phyloP scores from a whole-genome alignment of 2,329 filamentous ascomycete genomes.

The Hymenoscyphus linearis region DNA sequence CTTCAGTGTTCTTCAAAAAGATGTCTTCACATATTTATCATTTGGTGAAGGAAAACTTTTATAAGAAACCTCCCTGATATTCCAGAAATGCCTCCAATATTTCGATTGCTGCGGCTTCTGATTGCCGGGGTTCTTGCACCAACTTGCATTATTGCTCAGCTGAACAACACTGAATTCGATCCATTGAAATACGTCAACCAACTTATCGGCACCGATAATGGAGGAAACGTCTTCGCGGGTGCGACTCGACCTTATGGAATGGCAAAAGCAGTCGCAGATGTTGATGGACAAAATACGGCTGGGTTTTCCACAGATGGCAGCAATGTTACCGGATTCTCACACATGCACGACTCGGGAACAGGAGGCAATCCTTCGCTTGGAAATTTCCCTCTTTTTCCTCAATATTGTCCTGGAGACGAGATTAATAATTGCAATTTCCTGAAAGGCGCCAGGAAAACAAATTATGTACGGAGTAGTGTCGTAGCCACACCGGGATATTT shows the following conservation, averaged over 20 bases:
- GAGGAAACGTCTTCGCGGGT: constrained; percentile 48
- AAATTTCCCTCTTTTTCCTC: constrained; percentile 69
- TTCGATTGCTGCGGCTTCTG: background rate
- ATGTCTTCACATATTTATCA: background rate
- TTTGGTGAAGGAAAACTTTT: background rate
- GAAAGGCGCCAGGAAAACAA: constrained; percentile 39
- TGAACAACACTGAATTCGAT: background rate
- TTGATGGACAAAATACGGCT: constrained; percentile 48
- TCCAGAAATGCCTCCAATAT: background rate
- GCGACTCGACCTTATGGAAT: constrained; percentile 47
- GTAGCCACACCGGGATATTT: constrained; percentile 61
- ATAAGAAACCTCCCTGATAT: background rate
- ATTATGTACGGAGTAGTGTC: constrained; percentile 41
- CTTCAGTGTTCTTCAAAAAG: background rate
- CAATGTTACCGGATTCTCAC: constrained; percentile 29
- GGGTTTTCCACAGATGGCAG: constrained; percentile 48
- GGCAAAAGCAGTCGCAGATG: constrained; percentile 50
- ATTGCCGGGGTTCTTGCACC: background rate
- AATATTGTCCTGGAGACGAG: constrained; percentile 56
- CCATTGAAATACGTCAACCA: constrained; percentile 1
- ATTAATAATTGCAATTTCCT: constrained; percentile 57
- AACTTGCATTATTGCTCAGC: background rate
- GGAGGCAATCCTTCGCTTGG: constrained; percentile 56
- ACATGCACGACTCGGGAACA: constrained; percentile 41
- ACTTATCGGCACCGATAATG: constrained; percentile 10